Base-by-base conservation (phyloP, 192 early-diverging fungal species). In the Mortierella antarctica region DNA sequence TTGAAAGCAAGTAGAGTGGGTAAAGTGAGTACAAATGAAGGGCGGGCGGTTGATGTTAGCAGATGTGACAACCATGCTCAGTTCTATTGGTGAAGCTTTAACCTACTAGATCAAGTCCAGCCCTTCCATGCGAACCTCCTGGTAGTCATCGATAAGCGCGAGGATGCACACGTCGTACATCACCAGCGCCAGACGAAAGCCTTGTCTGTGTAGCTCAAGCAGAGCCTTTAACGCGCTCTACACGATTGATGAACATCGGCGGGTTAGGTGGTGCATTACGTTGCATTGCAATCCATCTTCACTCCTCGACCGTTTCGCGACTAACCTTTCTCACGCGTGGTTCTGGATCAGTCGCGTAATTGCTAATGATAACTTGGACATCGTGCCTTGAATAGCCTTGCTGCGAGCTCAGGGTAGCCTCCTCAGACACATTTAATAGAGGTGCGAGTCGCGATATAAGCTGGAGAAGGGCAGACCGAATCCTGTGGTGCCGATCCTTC, bases 61-160 rank as follows among this genome's bases (percentile, higher is more conserved):
- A 31, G 48, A 15, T 18, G n/a, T 17, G 20, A 52, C 17, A 61
- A 21, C 39, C 21, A 20, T 63, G 54, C 31, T n/a, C 23, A 70
- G 31, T 31, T 1, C 31, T 31, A 31, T 31, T 2, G 31, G 7
- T 8, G 57, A 40, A 56, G 49, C 84, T 65, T 39, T 42, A 7
- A 66, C 71, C 60, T 82, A 87, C 91, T 89, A 91, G 51, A 95
- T 84, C 9, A 95, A 82, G 66, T 90, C 88, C 6, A 92, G 82
- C 2, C 91, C 92, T 2, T 83, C 85, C 74, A 93, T 73, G 52
- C 93, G 89, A 31, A 95, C 92, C 62, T 93, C 88, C 75, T 93
- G 91, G 51, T 85, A 88, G 48, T 92, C 92, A 65, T 95, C 93
- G 10, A 86, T 83, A 21, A 93, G 86, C 0, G 90, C 86, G n/a